Base-by-base conservation (phyloP, 208 protist genomes). In the Leishmania arabica region DNA sequence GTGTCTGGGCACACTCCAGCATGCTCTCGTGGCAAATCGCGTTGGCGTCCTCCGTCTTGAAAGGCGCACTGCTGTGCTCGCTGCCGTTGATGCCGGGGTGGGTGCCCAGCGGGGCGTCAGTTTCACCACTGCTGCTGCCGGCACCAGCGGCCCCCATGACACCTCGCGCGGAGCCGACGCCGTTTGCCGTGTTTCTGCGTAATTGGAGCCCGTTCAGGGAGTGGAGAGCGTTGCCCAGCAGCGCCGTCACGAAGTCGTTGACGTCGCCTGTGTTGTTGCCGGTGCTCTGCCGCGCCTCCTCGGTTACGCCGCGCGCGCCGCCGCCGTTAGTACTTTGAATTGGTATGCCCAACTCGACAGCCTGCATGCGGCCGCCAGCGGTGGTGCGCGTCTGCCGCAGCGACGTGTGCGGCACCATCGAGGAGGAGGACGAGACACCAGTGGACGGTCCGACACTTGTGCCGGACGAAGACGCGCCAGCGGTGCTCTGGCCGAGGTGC, bases 1-100 rank as follows among this genome's bases (percentile, higher is more conserved):
- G 82, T 49, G 69, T 78, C 78, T 83, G 69, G 5, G 75, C 66
- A 68, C 66, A 85, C 84, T 66, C 84, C 76, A 77, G 84, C 90
- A 97, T 95, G 70, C 84, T 92, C 77, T 87, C 81, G 34, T 94
- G 84, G 56, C 85, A 87, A 47, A 85, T 82, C 21, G 81, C 85
- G 45, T 54, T 62, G 27, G 81, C 82, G 51, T 82, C 79, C 71
- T 85, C 79, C 19, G 78, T 82, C 15, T 65, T 72, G 78, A 82
- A 86, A 3, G 78, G 54, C 15, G 64, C 40, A 31, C 60, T 81
- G 40, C 51, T 19, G 31, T 49, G 53, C 56, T 77, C 72, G 72
- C 51, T 47, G 17, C 34, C 51, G 72, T 45, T 76, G 34, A 76
- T 9, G 24, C 56, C 74, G 13, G 21, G 3, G 75, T 42, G 24